A percentile compares a stretch with the other conserved stretches of the same genome.
phyloP scores from a whole-genome alignment of 352 stramenopile species.

The Elongisporangium anandrum region DNA sequence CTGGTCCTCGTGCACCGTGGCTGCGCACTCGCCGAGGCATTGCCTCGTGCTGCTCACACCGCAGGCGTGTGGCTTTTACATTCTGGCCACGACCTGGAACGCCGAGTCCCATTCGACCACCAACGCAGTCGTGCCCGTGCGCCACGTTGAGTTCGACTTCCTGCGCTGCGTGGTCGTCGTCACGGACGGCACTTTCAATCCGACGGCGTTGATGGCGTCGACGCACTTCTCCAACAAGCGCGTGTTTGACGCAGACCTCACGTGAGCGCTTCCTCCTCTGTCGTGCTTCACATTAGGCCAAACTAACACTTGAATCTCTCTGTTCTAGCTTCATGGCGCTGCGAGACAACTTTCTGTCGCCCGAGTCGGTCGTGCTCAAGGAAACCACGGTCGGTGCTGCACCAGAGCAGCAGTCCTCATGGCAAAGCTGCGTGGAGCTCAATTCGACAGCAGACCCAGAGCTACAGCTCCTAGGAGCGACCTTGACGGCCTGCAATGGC shows the following conservation, averaged over 20 bases:
- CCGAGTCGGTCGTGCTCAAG: conserved; percentile 46
- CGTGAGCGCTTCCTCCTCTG: conserved; percentile 15
- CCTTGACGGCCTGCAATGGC: conserved; percentile 19
- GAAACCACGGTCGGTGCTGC: conserved; percentile 21
- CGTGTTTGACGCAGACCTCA: conserved; percentile 31
- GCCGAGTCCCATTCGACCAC: conserved; percentile 2
- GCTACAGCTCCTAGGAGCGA: conserved; percentile 22
- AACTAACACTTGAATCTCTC: too few relatives aligned
- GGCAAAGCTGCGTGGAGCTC: conserved; percentile 42
- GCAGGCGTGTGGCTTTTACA: conserved; percentile 44
- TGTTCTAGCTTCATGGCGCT: conserved; percentile 35
- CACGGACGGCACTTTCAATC: conserved; percentile 46
- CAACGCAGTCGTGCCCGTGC: conserved; percentile 22
- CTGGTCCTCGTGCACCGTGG: conserved; percentile 16
- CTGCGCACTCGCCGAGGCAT: conserved; percentile 7
- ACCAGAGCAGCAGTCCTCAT: conserved; percentile 7
- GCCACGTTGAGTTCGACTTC: conserved; percentile 65
- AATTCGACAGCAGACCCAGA: conserved; percentile 30
- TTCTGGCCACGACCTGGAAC: conserved; percentile 23
- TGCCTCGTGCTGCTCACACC: conserved; percentile 35
- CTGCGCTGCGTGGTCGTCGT: conserved; percentile 35
- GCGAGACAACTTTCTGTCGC: conserved; percentile 53
- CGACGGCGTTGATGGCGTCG: conserved; percentile 30
- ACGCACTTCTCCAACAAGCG: conserved; percentile 39
- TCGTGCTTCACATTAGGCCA: too few relatives aligned